Percentiles rank a stretch among this genome's conserved stretches.
Conservation (phyloP, 495 filamentous ascomycete species). For the Aspergillus steynii region DNA sequence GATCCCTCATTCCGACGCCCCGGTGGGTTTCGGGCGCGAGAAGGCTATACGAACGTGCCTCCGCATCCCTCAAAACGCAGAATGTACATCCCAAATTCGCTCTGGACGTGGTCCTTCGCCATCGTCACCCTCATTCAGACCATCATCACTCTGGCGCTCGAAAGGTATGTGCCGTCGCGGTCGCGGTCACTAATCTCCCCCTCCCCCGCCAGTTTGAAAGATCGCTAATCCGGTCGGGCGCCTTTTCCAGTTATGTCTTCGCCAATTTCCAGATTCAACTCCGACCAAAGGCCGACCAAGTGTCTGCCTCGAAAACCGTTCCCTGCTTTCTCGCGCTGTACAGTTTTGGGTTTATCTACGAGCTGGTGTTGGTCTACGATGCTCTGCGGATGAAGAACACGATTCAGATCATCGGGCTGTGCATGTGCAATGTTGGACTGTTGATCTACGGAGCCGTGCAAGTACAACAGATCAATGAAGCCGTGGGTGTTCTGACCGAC, state of each 20-base stretch:
- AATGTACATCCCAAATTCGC: conserved; percentile 73
- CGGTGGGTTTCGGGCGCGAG: conserved; percentile 55
- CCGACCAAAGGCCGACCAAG: conserved; percentile 34
- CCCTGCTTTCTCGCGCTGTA: conserved; percentile 93
- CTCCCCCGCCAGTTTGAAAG: background rate
- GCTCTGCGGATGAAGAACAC: conserved; percentile 94
- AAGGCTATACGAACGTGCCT: conserved; percentile 51
- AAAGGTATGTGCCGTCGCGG: conserved; percentile 64
- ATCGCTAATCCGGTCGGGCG: conserved; percentile 16
- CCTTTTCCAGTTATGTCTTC: conserved; percentile 42
- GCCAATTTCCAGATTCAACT: conserved; percentile 69
- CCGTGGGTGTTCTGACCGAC: conserved; percentile 52
- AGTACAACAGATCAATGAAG: conserved; percentile 79
- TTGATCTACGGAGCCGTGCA: conserved; percentile 92
- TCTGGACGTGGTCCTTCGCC: conserved; percentile 89
- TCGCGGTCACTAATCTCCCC: background rate
- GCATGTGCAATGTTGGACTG: conserved; percentile 85
- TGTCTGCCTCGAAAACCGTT: conserved; percentile 62
- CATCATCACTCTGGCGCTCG: conserved; percentile 73
- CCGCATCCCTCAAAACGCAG: conserved; percentile 27
- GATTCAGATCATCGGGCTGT: conserved; percentile 96
- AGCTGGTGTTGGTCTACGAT: conserved; percentile 86
- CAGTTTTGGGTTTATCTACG: conserved; percentile 94
- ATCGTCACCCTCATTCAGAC: conserved; percentile 73
- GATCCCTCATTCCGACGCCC: conserved; percentile 51